Evolutionary conservation across 1,284 basidiomycete species (phyloP).

Genomic region (Leccinum subrobustum): DNA sequence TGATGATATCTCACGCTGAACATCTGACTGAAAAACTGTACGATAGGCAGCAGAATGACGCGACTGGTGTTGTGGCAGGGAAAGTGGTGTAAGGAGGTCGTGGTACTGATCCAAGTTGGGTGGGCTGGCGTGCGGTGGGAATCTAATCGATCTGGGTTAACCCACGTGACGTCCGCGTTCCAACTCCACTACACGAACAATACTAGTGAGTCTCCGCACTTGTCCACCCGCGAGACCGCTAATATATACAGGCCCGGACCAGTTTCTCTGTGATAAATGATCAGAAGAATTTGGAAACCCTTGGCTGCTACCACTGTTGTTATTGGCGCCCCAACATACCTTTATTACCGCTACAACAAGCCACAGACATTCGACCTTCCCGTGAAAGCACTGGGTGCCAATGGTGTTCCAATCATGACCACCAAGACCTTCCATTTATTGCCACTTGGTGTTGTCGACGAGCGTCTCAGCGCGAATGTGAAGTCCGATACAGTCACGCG

Average conservation of each 20-base stretch:
- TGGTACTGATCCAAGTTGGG: conserved; percentile 27
- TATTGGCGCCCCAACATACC: conserved; percentile 43
- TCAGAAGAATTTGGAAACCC: conserved; percentile 65
- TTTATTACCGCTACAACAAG: conserved; percentile 40
- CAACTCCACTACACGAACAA: not conserved
- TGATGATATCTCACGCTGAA: conserved; percentile 11
- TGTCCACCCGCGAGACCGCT: not conserved
- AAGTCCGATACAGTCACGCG: conserved; percentile 44
- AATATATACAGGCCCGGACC: not conserved
- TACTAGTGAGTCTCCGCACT: not conserved
- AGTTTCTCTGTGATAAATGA: conserved; percentile 40
- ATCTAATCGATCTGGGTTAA: conserved; percentile 23
- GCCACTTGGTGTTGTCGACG: conserved; percentile 54
- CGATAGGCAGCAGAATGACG: not conserved
- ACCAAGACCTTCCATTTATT: conserved; percentile 57
- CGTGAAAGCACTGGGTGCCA: conserved; percentile 51
- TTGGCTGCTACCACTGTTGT: conserved; percentile 39
- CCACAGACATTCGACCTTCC: conserved; percentile 53
- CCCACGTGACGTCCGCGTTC: conserved; percentile 21
- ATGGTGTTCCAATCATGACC: conserved; percentile 58
- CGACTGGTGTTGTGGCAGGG: conserved; percentile 1
- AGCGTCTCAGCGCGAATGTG: conserved; percentile 58
- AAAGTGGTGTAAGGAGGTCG: conserved; percentile 17
- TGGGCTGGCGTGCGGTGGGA: conserved; percentile 18
- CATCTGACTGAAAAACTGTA: conserved; percentile 12